Conservation (phyloP, 106 monocot species). For the Narthecium ossifragum region DNA sequence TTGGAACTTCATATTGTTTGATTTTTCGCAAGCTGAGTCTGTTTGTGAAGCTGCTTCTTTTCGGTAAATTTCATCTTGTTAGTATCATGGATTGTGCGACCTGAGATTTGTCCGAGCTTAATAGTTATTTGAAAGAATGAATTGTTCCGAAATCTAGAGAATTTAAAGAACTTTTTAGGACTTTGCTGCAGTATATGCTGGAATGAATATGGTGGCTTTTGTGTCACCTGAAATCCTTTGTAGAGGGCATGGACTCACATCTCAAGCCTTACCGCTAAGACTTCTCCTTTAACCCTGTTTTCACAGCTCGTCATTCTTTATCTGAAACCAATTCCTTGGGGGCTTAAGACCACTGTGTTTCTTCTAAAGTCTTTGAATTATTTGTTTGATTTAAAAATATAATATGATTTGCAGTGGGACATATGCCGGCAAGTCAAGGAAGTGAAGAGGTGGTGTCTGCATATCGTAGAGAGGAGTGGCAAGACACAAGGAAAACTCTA, state of each 20-base stretch:
- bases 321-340: not conserved
- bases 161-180: not conserved
- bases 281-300: not conserved
- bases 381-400: too few species aligned
- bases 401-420: constrained; percentile 34
- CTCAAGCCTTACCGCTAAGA: not conserved
- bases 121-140: not conserved
- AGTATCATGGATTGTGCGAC: not conserved
- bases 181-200: too few species aligned
- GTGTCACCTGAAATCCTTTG: not conserved
- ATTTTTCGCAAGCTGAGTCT: too few species aligned
- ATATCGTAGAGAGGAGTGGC: constrained; percentile 29
- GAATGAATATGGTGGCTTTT: not conserved
- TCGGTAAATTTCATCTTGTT: too few species aligned
- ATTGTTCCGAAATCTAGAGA: not conserved
- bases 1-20: too few species aligned
- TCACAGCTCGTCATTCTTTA: too few species aligned
- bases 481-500: constrained; percentile 24
- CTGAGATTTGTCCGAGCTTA: not conserved
- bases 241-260: not conserved
- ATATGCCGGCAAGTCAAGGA: constrained; percentile 30
- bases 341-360: not conserved
- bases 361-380: not conserved
- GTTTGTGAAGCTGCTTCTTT: not conserved
- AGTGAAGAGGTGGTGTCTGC: constrained; percentile 25